phyloP scores from a whole-genome alignment of 495 filamentous ascomycete species.

The Penicillium parvum region DNA sequence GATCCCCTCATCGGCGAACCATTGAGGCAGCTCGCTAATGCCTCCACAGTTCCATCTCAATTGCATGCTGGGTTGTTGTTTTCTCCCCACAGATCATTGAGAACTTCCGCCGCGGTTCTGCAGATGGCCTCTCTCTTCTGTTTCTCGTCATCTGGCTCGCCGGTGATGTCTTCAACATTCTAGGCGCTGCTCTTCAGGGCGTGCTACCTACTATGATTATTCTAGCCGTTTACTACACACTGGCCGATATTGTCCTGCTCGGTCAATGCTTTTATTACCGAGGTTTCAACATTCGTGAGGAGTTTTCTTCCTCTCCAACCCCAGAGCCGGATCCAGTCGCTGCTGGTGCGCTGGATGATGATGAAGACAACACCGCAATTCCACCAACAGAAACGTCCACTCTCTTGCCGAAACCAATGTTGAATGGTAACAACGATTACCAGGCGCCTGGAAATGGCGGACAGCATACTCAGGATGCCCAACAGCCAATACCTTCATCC shows the following conservation, averaged over 20 bases:
- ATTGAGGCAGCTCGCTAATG: conserved; percentile 4
- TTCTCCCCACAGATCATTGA: conserved; percentile 96
- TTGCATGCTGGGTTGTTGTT: conserved; percentile 96
- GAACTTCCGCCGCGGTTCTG: conserved; percentile 82
- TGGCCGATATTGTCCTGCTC: conserved; percentile 86
- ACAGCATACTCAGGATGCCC: conserved; percentile 5
- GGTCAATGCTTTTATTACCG: conserved; percentile 92
- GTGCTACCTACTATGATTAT: conserved; percentile 97
- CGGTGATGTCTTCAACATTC: conserved; percentile 95
- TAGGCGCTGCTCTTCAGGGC: conserved; percentile 87
- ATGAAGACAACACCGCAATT: conserved; percentile 6
- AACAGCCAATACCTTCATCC: conserved; percentile 5
- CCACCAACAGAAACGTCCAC: conserved; percentile 31
- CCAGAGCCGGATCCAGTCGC: conserved; percentile 7
- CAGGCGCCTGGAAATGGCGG: conserved; percentile 8
- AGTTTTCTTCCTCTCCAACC: conserved; percentile 26
- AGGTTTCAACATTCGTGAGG: conserved; percentile 68
- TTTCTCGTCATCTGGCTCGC: conserved; percentile 89
- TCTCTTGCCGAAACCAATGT: conserved; percentile 27
- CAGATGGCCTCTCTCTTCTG: conserved; percentile 82
- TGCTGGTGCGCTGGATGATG: conserved; percentile 9
- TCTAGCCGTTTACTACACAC: conserved; percentile 89
- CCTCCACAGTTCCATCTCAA: conserved; percentile 74
- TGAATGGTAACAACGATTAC: conserved; percentile 17
- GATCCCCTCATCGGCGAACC: too few species aligned